Evolutionary conservation across 495 filamentous ascomycete genomes (phyloP), one percentile per base, ranked within the genome.

Genomic region (Bacidia rubella): DNA sequence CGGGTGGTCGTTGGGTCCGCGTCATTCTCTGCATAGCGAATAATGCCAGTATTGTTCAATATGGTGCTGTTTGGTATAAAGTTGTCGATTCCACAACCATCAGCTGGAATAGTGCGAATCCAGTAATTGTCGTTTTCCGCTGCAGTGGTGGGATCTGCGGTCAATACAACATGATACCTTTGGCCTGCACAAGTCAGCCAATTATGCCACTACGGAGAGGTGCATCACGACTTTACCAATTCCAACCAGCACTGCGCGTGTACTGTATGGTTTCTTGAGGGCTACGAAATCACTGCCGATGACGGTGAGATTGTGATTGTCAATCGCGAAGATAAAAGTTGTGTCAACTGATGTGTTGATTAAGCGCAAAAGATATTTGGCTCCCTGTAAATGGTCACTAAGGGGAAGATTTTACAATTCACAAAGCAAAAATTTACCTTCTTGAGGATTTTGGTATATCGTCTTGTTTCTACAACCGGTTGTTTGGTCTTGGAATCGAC

Each of bases 91-190:
- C 40, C 22, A 32, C 74, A 78, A 7, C 63, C 61, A 1, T 57
- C 52, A 59, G 77, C 74, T 0, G 77, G 73, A 21, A 77, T 71
- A 11, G 76, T 69, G 20, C 80, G 73, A 32, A 84, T 70, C 84
- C 84, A 88, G 67, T 81, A 87, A 59, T 77, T 74, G 11, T 64
- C 47, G 4, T 57, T 57, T 2, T 56, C 43, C 0, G 55, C 47
- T 29, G 53, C 45, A 20, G 42, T 47, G 35, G 55, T 12, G 54
- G 76, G 62, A 55, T 71, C 70, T n/a, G 82, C 85, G 35, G 76
- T 74, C 39, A 87, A 73, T 52, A 85, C 75, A 19, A 87, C 68
- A 58, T 87, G 77, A 63, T 83, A 83, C 23, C 85, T 74, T 67
- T 87, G 80, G 17, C 76, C 71, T 75, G 47, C 12, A 9, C 41